Evolutionary conservation across 805 yeast species (phyloP).

Genomic region (Dipodascopsis uninucleata): DNA sequence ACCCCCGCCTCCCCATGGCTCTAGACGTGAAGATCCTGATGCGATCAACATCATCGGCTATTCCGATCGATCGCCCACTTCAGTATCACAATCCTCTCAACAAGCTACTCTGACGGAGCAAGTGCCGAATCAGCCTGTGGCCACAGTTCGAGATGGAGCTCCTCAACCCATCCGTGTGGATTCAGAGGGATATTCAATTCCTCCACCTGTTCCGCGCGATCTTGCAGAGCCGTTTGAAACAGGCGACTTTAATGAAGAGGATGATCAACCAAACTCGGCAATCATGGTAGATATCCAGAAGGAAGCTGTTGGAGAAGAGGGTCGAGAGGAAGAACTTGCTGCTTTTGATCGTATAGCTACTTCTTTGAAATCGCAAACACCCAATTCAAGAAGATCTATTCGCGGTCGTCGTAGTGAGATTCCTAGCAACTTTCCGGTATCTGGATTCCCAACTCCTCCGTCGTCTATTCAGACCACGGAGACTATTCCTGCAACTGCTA

Average conservation of each 20-base stretch:
- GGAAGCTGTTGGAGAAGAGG: constrained; percentile 30
- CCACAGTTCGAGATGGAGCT: too few species aligned
- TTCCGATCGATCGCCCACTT: constrained; percentile 3
- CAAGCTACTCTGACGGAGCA: constrained; percentile 4
- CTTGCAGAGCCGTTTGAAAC: constrained; percentile 13
- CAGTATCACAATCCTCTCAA: not conserved
- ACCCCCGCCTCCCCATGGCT: constrained; percentile 6
- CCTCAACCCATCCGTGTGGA: constrained; percentile 14
- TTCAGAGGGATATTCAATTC: constrained; percentile 23
- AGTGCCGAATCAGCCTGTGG: not conserved
- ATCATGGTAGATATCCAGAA: constrained; percentile 30
- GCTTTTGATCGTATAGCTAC: constrained; percentile 36
- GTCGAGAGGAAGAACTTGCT: constrained; percentile 30
- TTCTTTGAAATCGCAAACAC: constrained; percentile 33
- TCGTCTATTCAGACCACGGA: constrained; percentile 1
- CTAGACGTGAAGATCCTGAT: constrained; percentile 14
- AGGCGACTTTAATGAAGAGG: not conserved
- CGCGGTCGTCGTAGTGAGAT: constrained; percentile 35
- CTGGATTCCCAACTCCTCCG: constrained; percentile 6
- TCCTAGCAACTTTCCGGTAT: constrained; percentile 33
- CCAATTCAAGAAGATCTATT: constrained; percentile 31
- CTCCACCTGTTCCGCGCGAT: constrained; percentile 30
- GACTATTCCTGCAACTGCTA: too few species aligned
- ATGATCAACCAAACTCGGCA: constrained; percentile 3
- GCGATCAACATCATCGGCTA: constrained; percentile 15